Base-by-base conservation (phyloP, 2,329 filamentous ascomycete species). In the Madurella fahalii region DNA sequence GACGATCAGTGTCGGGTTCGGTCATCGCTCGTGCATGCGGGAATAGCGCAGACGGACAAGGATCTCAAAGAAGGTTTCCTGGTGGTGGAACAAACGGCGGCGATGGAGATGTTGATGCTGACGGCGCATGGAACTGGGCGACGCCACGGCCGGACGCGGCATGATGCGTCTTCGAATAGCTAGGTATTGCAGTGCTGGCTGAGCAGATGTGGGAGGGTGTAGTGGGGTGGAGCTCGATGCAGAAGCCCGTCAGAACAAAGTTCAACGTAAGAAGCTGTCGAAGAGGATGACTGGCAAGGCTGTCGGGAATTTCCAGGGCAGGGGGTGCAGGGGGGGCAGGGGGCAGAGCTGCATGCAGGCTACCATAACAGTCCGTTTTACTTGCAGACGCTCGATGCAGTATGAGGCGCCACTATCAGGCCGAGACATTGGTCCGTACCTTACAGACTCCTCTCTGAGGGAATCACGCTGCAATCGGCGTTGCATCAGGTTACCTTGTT, bases 1-100 rank as follows among this genome's bases (percentile, higher is more conserved):
- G 65, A n/a, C 62, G 59, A 40, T 51, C 48, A 41, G 41, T 15
- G 17, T 57, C 53, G 31, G 60, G 59, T 15, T 64, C 63, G 46
- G 61, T 50, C 65, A 67, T 67, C 31, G 39, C 53, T 40, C 11
- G 16, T 39, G 32, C 39, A 16, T 46, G 32, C 40, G 15, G 25
- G n/a, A 41, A 31, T 15, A 17, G 37, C 30, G 45, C 20, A 25
- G 40, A 9, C 40, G 18, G 16, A 18, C 32, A 9, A 37, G 8
- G 30, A 18, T 25, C 9, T 37, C 20, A 55, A 12, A 15, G 42
- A 40, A 32, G 2, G 50, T 40, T 47, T 25, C 25, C 5, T 41
- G 9, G 32, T 11, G 39, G 43, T 45, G 17, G 37, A 25, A 25
- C 42, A 34, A 44, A 12, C 42, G 20, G 48, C 42, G 41, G 20